Conservation (phyloP, 371 early-diverging fungal species). For the Rhizopus sp. region DNA sequence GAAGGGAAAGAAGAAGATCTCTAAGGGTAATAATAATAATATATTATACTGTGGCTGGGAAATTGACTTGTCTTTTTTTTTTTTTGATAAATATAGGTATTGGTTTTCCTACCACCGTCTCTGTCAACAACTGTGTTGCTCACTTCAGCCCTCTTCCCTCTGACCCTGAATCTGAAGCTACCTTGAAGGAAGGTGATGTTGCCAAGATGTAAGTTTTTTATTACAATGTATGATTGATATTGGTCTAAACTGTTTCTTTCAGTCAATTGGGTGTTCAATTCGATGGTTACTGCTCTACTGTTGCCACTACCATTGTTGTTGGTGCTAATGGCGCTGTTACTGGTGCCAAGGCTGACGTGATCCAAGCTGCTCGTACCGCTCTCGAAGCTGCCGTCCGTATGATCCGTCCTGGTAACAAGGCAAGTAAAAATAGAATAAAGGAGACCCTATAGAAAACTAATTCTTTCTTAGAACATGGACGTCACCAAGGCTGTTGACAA, state of each 20-base stretch:
- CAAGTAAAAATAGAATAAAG: slow-evolving; percentile 14
- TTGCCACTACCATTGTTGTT: slow-evolving; percentile 88
- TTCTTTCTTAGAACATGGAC: slow-evolving; percentile 55
- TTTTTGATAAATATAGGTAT: slow-evolving; percentile 58
- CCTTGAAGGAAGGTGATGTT: slow-evolving; percentile 81
- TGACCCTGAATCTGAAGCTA: slow-evolving; percentile 58
- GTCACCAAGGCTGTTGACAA: slow-evolving; percentile 85
- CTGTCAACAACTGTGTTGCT: slow-evolving; percentile 84
- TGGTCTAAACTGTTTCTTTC: not conserved
- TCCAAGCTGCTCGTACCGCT: slow-evolving; percentile 87
- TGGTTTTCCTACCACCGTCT: slow-evolving; percentile 87
- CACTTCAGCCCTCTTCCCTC: slow-evolving; percentile 81
- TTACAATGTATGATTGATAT: not conserved
- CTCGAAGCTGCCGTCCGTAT: slow-evolving; percentile 82
- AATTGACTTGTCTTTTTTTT: slow-evolving; percentile 10
- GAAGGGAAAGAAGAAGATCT: slow-evolving; percentile 56
- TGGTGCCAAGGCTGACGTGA: slow-evolving; percentile 87
- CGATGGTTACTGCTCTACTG: slow-evolving; percentile 90
- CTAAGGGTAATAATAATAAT: slow-evolving; percentile 62
- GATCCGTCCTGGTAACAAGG: slow-evolving; percentile 85
- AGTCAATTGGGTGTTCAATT: slow-evolving; percentile 94
- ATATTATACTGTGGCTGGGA: slow-evolving; percentile 15
- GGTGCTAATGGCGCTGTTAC: slow-evolving; percentile 85
- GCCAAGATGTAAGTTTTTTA: slow-evolving; percentile 76
- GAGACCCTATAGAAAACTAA: not conserved